phyloP scores from a whole-genome alignment of 2,329 filamentous ascomycete genomes.

The Cryphonectria radicalis region DNA sequence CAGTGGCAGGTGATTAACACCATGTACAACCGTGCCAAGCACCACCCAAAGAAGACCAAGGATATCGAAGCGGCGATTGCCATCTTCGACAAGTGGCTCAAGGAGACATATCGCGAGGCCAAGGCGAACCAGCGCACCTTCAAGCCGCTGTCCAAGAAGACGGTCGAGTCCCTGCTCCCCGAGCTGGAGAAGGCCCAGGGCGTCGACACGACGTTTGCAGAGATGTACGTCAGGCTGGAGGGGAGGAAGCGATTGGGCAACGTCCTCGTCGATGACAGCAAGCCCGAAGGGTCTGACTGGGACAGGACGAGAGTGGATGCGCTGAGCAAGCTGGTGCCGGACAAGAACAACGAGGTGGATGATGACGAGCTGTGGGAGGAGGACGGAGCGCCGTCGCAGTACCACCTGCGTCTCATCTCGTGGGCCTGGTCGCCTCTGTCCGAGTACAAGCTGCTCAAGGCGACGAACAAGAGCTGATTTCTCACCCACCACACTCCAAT shows the following conservation, averaged over 20 bases:
- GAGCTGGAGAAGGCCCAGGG: conserved; percentile 19
- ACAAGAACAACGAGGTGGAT: conserved; percentile 2
- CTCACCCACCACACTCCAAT: too few relatives aligned
- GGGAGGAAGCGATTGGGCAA: conserved; percentile 27
- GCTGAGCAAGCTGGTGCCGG: conserved; percentile 23
- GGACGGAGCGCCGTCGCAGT: conserved; percentile 20
- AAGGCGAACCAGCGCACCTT: conserved; percentile 26
- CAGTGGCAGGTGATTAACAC: conserved; percentile 30
- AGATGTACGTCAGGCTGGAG: conserved; percentile 27
- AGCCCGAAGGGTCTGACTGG: conserved; percentile 27
- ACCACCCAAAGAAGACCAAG: conserved; percentile 29
- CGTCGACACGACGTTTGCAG: conserved; percentile 26
- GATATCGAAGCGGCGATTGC: conserved; percentile 28
- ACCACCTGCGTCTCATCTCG: conserved; percentile 26
- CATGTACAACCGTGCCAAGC: conserved; percentile 30
- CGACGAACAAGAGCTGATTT: conserved; percentile 7
- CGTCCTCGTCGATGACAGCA: conserved; percentile 25
- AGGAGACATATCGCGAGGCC: conserved; percentile 24
- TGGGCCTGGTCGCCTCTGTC: conserved; percentile 28
- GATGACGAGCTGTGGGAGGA: conserved; percentile 24
- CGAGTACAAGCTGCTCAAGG: conserved; percentile 29
- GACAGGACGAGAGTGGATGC: conserved; percentile 25
- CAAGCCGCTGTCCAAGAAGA: conserved; percentile 28
- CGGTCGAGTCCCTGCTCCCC: conserved; percentile 22
- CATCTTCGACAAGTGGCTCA: conserved; percentile 26